Conservation (phyloP, 2,329 filamentous ascomycete genomes). For the Clonostachys byssicola region DNA sequence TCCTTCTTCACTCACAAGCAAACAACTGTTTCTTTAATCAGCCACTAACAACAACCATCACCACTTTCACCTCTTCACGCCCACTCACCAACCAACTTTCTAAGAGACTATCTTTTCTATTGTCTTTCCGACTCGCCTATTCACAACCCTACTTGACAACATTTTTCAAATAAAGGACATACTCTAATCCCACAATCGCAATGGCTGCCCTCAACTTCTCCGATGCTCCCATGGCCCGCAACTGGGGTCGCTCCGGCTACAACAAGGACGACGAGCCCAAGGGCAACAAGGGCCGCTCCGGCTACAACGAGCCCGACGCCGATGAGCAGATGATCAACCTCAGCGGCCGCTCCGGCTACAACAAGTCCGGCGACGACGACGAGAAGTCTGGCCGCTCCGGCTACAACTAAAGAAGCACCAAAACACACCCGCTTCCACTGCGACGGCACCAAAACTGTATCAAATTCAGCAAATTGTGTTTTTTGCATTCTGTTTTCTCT, state of each 20-base stretch:
- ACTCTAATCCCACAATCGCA: slow-evolving; percentile 9
- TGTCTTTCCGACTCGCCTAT: no score
- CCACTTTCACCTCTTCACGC: background rate
- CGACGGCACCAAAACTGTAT: no score
- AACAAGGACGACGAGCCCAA: slow-evolving; percentile 30
- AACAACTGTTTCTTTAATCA: no score
- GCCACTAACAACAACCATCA: background rate
- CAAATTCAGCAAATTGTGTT: no score
- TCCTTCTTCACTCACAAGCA: no score
- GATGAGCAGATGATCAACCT: slow-evolving; percentile 8
- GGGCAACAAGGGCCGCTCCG: slow-evolving; percentile 35
- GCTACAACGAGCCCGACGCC: slow-evolving; percentile 37
- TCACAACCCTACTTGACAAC: no score
- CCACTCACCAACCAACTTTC: background rate
- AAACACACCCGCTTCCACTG: no score
- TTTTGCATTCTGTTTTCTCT: no score
- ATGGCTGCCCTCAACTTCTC: slow-evolving; percentile 33
- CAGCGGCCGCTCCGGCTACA: slow-evolving; percentile 29
- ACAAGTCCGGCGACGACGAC: slow-evolving; percentile 3
- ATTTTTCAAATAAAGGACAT: background rate
- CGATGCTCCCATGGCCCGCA: slow-evolving; percentile 31
- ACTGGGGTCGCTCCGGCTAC: slow-evolving; percentile 34
- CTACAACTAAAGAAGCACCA: slow-evolving; percentile 34
- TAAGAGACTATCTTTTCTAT: no score
- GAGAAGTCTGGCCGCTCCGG: slow-evolving; percentile 32